These are phyloP conservation scores for Cinnamomum chago DNA, from an alignment of 164 flowering plant species.

Conservation along the genomic window DNA sequence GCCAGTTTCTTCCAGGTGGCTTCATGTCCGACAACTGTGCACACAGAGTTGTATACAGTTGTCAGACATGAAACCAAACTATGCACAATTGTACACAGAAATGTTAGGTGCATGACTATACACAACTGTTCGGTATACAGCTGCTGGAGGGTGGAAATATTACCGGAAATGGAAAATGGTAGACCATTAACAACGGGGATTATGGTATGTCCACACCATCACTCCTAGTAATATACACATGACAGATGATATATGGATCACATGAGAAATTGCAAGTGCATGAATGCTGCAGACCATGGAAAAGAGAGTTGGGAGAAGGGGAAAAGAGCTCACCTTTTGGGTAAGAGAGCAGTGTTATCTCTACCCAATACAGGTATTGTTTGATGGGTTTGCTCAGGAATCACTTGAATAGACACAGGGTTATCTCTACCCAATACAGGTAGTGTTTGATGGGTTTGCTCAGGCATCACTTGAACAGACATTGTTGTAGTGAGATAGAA, in stretches of 20 bases:
- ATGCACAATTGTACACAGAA: too few species aligned
- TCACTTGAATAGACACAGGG: background rate
- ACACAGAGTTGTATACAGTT: too few species aligned
- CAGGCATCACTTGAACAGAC: constrained; percentile 40
- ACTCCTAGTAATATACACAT: background rate
- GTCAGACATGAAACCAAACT: too few species aligned
- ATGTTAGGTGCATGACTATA: too few species aligned
- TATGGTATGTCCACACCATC: background rate
- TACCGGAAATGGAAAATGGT: too few species aligned
- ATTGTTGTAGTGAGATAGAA: constrained; percentile 20
- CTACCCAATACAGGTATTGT: constrained; percentile 22
- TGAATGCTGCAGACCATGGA: background rate
- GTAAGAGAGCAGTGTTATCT: constrained; percentile 22
- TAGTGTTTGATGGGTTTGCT: constrained; percentile 30
- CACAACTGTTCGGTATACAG: too few species aligned
- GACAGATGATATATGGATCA: background rate
- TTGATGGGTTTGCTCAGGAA: constrained; percentile 15
- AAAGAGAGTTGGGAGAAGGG: background rate
- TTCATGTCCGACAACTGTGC: too few species aligned
- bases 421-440: constrained; percentile 25
- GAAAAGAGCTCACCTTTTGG: constrained; percentile 31
- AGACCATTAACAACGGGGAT: too few species aligned
- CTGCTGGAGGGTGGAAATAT: too few species aligned
- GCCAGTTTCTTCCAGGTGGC: too few species aligned
- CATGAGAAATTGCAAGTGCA: background rate